Evolutionary conservation across 352 stramenopile genomes (phyloP).

Genomic region (Nothophytophthora sp.): DNA sequence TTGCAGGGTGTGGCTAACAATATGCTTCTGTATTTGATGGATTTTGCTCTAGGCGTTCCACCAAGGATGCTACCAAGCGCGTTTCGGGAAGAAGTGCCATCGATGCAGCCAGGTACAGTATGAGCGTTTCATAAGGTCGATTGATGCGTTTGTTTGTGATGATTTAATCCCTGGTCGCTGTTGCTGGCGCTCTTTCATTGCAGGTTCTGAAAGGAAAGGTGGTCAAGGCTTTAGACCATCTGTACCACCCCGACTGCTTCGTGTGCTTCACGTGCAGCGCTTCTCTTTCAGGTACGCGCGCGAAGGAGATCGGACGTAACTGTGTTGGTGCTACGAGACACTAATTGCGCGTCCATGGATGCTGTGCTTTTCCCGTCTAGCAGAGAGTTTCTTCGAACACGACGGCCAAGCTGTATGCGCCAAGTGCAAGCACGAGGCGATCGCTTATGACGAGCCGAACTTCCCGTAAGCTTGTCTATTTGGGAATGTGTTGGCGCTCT

Average conservation of each 20-base stretch:
- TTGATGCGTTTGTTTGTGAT: too few relatives aligned
- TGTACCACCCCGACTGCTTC: slow-evolving; percentile 87
- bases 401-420: slow-evolving; percentile 73
- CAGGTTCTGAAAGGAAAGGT: slow-evolving; percentile 83
- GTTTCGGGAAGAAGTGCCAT: slow-evolving; percentile 82
- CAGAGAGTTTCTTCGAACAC: slow-evolving; percentile 88
- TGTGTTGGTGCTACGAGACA: slow-evolving; percentile 4
- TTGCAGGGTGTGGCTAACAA: slow-evolving; percentile 1
- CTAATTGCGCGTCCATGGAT: slow-evolving; percentile 15
- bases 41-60: slow-evolving; percentile 74
- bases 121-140: too few relatives aligned
- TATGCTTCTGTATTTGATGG: not conserved
- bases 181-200: not conserved
- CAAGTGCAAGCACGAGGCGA: slow-evolving; percentile 78
- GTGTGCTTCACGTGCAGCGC: slow-evolving; percentile 77
- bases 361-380: slow-evolving; percentile 25
- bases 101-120: slow-evolving; percentile 60
- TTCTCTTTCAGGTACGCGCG: slow-evolving; percentile 72
- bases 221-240: slow-evolving; percentile 79
- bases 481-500: not conserved
- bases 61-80: slow-evolving; percentile 74
- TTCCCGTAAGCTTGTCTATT: slow-evolving; percentile 39
- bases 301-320: not conserved
- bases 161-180: too few relatives aligned
- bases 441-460: slow-evolving; percentile 44